Base-by-base conservation (phyloP, 2,329 filamentous ascomycete genomes). In the Sporothrix euskadiensis region DNA sequence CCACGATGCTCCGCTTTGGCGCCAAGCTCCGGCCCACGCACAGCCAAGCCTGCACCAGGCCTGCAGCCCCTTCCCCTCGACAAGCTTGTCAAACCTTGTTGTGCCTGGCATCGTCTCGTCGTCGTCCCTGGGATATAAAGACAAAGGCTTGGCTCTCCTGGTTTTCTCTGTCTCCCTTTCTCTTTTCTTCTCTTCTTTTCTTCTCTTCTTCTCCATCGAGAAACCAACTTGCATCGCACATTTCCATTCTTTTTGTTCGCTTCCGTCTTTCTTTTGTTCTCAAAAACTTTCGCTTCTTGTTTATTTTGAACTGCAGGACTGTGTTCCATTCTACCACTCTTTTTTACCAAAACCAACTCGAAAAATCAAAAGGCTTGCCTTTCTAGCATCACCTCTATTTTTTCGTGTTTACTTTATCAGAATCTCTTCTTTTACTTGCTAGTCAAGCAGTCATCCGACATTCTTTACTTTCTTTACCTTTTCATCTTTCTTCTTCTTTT, bases 271-370 rank as follows among this genome's bases (percentile, higher is more conserved):
- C 71, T 72, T 73, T 71, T 76, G 22, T 41, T 35, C 16, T 12
- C 22, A 14, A 47, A 73, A 80, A 80, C 69, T 63, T 74, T 73
- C 79, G 81, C 78, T 80, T 82, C 80, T 80, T 81, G 80, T 80
- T 78, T 81, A 82, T 81, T 84, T 83, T 84, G 84, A 83, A 85
- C 73, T 69, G 73, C 75, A 68, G 74, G 75, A 69, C 75, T 83
- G 83, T 86, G 82, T 85, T 80, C 82, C 77, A 76, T 85, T 84
- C 84, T 83, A 86, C 85, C 84, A 82, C 84, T 80, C 78, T 83
- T 80, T 76, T 78, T 81, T 81, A 77, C 78, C 79, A 78, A 75
- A 76, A 52, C 75, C 78, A 77, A 79, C 54, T 72, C 30, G 52
- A 22, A 22, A 22, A 26, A 69, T 19, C 47, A n/a, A 39, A 16